Percentiles rank a stretch among this genome's conserved stretches.
These are phyloP conservation scores for Pythium brachiatum DNA, from an alignment of 352 stramenopile genomes.

Conservation along the genomic window DNA sequence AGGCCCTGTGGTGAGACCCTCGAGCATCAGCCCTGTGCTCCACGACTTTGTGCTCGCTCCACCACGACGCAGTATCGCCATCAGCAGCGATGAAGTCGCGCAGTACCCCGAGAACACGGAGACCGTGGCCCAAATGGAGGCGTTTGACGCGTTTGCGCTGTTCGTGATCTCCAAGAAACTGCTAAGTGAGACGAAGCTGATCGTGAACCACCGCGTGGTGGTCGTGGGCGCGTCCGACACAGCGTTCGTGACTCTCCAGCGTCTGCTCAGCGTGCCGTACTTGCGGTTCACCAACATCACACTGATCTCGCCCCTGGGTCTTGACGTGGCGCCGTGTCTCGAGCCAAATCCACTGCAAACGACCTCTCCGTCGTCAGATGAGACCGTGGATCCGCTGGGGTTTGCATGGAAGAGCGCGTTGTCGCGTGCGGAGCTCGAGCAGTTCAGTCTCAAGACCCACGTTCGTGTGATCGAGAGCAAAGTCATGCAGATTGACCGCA, in stretches of 20 bases:
- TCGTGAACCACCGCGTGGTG: slow-evolving; percentile 82
- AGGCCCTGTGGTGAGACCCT: slow-evolving; percentile 16
- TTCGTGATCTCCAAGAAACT: slow-evolving; percentile 85
- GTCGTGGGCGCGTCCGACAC: slow-evolving; percentile 82
- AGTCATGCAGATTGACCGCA: slow-evolving; percentile 56
- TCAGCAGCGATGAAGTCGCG: slow-evolving; percentile 43
- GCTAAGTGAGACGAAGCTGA: slow-evolving; percentile 84
- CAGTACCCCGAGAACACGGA: slow-evolving; percentile 48
- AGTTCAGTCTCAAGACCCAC: slow-evolving; percentile 43
- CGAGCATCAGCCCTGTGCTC: slow-evolving; percentile 34
- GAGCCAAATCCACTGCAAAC: slow-evolving; percentile 17
- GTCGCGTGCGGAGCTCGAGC: slow-evolving; percentile 29
- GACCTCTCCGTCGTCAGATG: background rate
- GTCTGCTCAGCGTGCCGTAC: slow-evolving; percentile 78
- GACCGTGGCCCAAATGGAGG: slow-evolving; percentile 14
- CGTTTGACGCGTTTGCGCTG: slow-evolving; percentile 56
- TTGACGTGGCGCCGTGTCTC: slow-evolving; percentile 36
- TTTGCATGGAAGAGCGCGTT: slow-evolving; percentile 54
- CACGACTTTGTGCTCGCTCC: slow-evolving; percentile 64
- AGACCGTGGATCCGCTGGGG: slow-evolving; percentile 24
- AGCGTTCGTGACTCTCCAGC: slow-evolving; percentile 74
- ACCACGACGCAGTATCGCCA: slow-evolving; percentile 44
- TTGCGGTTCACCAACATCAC: slow-evolving; percentile 84
- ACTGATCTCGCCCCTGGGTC: slow-evolving; percentile 73
- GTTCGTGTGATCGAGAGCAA: slow-evolving; percentile 43